Evolutionary conservation across 208 protist genomes (phyloP), one percentile per base, ranked within the genome.

Genomic region (Naegleria lovaniensis): DNA sequence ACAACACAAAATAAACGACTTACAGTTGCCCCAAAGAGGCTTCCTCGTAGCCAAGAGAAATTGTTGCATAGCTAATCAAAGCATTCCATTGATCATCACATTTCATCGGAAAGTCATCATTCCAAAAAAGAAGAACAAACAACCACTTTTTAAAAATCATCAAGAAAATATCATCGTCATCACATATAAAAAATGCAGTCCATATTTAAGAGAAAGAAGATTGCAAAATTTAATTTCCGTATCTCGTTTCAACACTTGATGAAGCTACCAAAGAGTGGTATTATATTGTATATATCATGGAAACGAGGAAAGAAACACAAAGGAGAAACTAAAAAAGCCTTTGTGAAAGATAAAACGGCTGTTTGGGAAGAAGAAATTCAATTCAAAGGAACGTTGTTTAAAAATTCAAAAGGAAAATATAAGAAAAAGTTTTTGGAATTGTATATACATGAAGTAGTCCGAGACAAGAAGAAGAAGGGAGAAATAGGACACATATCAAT

Each of bases 241-340:
- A 58, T 88, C 11, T 58, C 39, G 0, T 13, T 88, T 36, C 85
- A 59, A 0, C 85, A 88, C 41, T 58, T 88, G 41, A 58, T 58
- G n/a, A 88, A 88, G 55, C 22, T 88, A n/a, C 85, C 85, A 19
- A 88, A 88, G 85, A 88, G 43, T 58, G 85, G 85, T 59, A 58
- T 58, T 39, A 88, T 88, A 40, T 58, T 88, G n/a, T 88, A 88
- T 39, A 58, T 88, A 38, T 36, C 85, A 58, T 88, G 85, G 85
- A 51, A 88, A 29, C 51, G 85, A 88, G 85, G 85, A n/a, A 88
- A 88, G n/a, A 88, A 88, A 88, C 43, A 58, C 11, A 58, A 48
- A 39, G 85, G 85, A 25, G 85, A 88, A 88, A 88, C 85, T 0
- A 88, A 88, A 88, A 88, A 88, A 58, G 43, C 85, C 41, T 88